Base-by-base conservation (phyloP, 2,329 filamentous ascomycete species). In the Apiospora aurea region DNA sequence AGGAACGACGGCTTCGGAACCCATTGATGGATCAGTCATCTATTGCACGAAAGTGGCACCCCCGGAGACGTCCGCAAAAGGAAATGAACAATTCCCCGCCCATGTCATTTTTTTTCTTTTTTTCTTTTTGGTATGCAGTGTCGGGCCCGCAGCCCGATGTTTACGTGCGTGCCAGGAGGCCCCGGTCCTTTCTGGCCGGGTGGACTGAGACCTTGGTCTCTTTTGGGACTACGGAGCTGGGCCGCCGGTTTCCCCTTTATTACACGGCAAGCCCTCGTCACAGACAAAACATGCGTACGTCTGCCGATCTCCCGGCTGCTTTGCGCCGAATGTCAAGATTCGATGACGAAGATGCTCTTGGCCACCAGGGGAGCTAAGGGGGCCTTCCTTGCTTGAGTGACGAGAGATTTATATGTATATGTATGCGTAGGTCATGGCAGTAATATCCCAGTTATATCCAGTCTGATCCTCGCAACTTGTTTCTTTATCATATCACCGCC, bases 211-310 rank as follows among this genome's bases (percentile, higher is more conserved):
- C 29, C n/a, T 64, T 64, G 57, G 41, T 64, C 57, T 13, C 57
- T 64, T 64, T 64, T 64, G 1, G 57, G 57, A 10, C 57, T 41
- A 64, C 57, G 57, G 57, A 64, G 57, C 34, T 41, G 57, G 34
- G 21, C 57, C 29, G 18, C 57, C 57, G 57, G 34, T 18, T 38
- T 38, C 7, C 41, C 14, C n/a, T n/a, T 38, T 13, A 21, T n/a
- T 41, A 13, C 18, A n/a, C 18, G 57, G 29, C 21, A 24, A 21
- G 21, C 21, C 21, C 5, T 64, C 8, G 57, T n/a, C 18, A 13
- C 4, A 14, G 57, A n/a, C 2, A n/a, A 41, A 64, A 64, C 34
- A 41, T 64, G 57, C 29, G 18, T 18, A 64, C 2, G 21, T 38
- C 18, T 24, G 34, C 34, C 57, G 29, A 41, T 64, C 10, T 8